These are phyloP conservation scores for Penicillium paxilli DNA, from an alignment of 495 filamentous ascomycete genomes.

Conservation along the genomic window DNA sequence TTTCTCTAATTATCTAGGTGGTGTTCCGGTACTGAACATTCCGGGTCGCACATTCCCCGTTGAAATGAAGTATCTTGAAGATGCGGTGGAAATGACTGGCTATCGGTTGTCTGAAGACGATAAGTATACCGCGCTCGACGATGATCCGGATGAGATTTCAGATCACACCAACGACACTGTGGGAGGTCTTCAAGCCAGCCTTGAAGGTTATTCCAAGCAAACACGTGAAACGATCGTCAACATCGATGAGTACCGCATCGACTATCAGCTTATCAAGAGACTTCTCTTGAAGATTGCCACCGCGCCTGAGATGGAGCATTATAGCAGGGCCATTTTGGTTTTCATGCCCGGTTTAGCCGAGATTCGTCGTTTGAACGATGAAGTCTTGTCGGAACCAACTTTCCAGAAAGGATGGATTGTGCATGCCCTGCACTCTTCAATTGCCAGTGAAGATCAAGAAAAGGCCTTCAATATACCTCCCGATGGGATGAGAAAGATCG, in stretches of 20 bases:
- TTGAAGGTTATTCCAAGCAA: constrained; percentile 70
- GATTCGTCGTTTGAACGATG: constrained; percentile 83
- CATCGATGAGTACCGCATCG: constrained; percentile 84
- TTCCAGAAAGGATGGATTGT: constrained; percentile 76
- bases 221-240: constrained; percentile 71
- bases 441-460: constrained; percentile 96
- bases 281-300: constrained; percentile 72
- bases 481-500: constrained; percentile 79
- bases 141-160: constrained; percentile 47
- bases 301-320: constrained; percentile 60
- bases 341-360: constrained; percentile 94
- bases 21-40: constrained; percentile 82
- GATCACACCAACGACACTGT: constrained; percentile 39
- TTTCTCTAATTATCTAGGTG: constrained; percentile 83
- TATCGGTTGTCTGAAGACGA: constrained; percentile 60
- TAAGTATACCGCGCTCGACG: constrained; percentile 40
- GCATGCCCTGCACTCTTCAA: constrained; percentile 87
- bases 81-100: constrained; percentile 80
- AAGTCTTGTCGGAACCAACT: constrained; percentile 66
- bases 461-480: constrained; percentile 85
- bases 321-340: constrained; percentile 88
- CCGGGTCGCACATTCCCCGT: constrained; percentile 95
- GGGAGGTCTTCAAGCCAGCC: constrained; percentile 42
- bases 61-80: constrained; percentile 81
- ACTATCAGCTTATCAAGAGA: constrained; percentile 76